A percentile compares a stretch with the other conserved stretches of the same genome.
These are phyloP conservation scores for Furcasterigmium sp. DNA, from an alignment of 2,329 filamentous ascomycete species.

Conservation along the genomic window DNA sequence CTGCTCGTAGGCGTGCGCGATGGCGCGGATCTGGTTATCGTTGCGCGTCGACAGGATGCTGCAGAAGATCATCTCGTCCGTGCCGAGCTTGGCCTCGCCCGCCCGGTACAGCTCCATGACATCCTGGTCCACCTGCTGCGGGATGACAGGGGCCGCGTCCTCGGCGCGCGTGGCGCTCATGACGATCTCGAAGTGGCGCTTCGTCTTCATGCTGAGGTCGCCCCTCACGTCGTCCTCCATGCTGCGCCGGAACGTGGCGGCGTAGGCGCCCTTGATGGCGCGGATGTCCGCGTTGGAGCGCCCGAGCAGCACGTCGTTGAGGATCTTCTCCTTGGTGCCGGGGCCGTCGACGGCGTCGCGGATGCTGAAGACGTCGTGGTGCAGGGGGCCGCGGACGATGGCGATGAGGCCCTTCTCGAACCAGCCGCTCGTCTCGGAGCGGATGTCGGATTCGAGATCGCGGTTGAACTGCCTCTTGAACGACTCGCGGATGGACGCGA, in stretches of 20 bases:
- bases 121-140: slow-evolving; percentile 69
- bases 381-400: slow-evolving; percentile 72
- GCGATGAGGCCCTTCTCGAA: slow-evolving; percentile 72
- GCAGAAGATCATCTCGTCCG: slow-evolving; percentile 73
- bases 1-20: slow-evolving; percentile 67
- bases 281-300: slow-evolving; percentile 82
- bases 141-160: slow-evolving; percentile 69
- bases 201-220: slow-evolving; percentile 82
- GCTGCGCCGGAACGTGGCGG: slow-evolving; percentile 56
- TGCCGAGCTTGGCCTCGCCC: slow-evolving; percentile 67
- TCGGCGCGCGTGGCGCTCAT: slow-evolving; percentile 70
- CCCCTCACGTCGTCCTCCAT: slow-evolving; percentile 69
- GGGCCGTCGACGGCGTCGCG: slow-evolving; percentile 68
- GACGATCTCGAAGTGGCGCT: slow-evolving; percentile 79
- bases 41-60: slow-evolving; percentile 71
- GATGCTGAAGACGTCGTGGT: slow-evolving; percentile 68
- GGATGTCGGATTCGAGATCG: slow-evolving; percentile 68
- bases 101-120: slow-evolving; percentile 72
- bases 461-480: slow-evolving; percentile 61
- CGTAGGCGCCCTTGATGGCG: slow-evolving; percentile 79
- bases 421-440: slow-evolving; percentile 70
- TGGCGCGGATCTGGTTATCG: slow-evolving; percentile 78
- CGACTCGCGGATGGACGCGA: slow-evolving; percentile 60
- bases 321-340: slow-evolving; percentile 79
- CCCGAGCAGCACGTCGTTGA: slow-evolving; percentile 81